A percentile compares a stretch with the other conserved stretches of the same genome.
Evolutionary conservation across 1,284 basidiomycete species (phyloP).

Genomic region (Fomitopsis palustris): DNA sequence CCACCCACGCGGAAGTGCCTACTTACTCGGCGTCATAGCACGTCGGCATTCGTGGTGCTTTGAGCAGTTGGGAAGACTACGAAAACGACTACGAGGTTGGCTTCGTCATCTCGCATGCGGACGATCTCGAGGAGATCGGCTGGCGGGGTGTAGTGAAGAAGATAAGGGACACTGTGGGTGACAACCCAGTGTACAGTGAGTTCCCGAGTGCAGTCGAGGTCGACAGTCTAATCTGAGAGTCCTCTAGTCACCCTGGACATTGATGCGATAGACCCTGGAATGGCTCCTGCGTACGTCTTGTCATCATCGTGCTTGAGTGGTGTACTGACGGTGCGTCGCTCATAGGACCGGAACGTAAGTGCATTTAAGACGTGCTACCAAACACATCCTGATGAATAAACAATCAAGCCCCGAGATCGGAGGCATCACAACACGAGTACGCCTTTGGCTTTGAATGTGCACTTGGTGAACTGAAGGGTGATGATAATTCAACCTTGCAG

Average conservation of each 20-base stretch:
- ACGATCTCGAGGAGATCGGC: constrained; percentile 32
- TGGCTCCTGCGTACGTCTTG: constrained; percentile 35
- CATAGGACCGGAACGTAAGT: constrained; percentile 36
- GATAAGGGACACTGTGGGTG: constrained; percentile 31
- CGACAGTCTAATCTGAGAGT: constrained; percentile 4
- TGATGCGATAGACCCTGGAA: constrained; percentile 34
- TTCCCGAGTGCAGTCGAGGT: not conserved
- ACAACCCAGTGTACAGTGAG: constrained; percentile 35
- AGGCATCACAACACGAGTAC: constrained; percentile 33
- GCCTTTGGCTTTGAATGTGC: not conserved
- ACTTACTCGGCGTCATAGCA: constrained; percentile 18
- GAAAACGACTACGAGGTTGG: constrained; percentile 30
- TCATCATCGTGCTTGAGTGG: no score
- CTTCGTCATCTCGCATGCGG: constrained; percentile 33
- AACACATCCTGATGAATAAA: not conserved
- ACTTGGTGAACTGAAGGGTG: not conserved
- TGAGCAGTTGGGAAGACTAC: constrained; percentile 31
- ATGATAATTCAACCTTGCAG: constrained; percentile 9
- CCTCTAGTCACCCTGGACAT: constrained; percentile 30
- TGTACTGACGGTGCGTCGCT: not conserved
- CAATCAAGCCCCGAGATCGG: constrained; percentile 32
- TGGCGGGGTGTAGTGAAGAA: constrained; percentile 31
- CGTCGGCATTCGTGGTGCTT: constrained; percentile 31
- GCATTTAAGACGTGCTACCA: not conserved
- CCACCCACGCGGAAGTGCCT: not conserved